Conservation (phyloP, 2,329 filamentous ascomycete genomes). For the Fusarium proliferatum region DNA sequence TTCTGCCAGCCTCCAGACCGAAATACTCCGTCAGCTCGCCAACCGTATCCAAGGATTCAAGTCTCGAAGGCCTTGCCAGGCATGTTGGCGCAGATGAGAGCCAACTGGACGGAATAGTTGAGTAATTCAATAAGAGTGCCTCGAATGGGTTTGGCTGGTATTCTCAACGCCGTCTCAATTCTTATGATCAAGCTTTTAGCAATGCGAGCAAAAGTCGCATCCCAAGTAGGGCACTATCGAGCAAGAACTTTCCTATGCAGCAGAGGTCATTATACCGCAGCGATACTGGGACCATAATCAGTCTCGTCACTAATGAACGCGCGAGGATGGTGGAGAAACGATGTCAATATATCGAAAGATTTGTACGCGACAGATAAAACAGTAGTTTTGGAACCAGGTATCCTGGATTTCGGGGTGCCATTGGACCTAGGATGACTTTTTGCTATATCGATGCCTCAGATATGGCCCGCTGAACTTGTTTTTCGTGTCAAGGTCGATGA, state of each 20-base stretch:
- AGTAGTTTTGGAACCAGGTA: background rate
- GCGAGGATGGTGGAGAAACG: background rate
- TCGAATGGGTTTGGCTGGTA: background rate
- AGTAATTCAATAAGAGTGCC: background rate
- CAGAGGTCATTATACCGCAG: background rate
- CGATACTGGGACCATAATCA: too few species aligned
- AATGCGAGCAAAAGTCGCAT: background rate
- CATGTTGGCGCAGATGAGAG: background rate
- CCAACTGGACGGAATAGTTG: background rate
- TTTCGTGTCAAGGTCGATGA: background rate
- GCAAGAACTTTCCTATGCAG: background rate
- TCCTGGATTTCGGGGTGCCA: rapidly evolving
- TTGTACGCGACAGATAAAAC: background rate
- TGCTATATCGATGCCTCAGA: background rate
- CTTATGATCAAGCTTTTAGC: background rate
- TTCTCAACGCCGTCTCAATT: background rate
- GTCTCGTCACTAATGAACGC: rapidly evolving
- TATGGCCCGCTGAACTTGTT: background rate
- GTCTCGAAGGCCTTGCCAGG: background rate
- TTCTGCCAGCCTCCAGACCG: rapidly evolving
- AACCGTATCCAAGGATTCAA: background rate
- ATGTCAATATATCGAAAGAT: background rate
- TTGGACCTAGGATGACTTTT: background rate
- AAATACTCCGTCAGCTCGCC: too few species aligned
- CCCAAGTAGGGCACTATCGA: background rate